These are phyloP conservation scores for Sclerotinia sclerotiorum DNA, from an alignment of 2,329 filamentous ascomycete species.

Conservation along the genomic window DNA sequence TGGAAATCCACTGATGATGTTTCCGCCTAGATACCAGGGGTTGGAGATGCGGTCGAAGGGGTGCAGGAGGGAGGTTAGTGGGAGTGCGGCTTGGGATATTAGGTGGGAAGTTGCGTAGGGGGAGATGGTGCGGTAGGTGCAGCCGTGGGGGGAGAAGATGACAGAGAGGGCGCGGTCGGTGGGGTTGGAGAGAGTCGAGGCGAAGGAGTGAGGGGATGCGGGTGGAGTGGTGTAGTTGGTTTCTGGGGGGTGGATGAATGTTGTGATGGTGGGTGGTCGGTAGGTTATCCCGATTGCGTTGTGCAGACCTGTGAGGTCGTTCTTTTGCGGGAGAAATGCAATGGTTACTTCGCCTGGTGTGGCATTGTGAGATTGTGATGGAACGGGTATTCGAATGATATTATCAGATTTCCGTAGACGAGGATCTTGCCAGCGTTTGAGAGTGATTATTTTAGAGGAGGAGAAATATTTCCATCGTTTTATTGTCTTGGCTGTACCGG, in stretches of 20 bases:
- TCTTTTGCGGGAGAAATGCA: slow-evolving; percentile 61
- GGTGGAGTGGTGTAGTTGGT: slow-evolving; percentile 30
- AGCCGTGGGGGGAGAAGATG: slow-evolving; percentile 65
- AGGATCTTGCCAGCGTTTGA: slow-evolving; percentile 50
- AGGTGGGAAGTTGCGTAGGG: slow-evolving; percentile 59
- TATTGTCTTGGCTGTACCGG: slow-evolving; percentile 63
- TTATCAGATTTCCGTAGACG: slow-evolving; percentile 34
- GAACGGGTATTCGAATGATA: slow-evolving; percentile 50
- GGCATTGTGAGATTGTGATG: slow-evolving; percentile 52
- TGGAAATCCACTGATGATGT: slow-evolving; percentile 56
- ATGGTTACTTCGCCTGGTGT: slow-evolving; percentile 67
- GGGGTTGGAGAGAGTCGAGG: slow-evolving; percentile 38
- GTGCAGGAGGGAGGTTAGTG: slow-evolving; percentile 63
- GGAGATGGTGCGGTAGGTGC: slow-evolving; percentile 53
- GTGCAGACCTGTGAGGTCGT: slow-evolving; percentile 61
- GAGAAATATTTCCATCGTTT: slow-evolving; percentile 68
- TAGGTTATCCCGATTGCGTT: slow-evolving; percentile 73
- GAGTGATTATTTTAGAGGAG: slow-evolving; percentile 46
- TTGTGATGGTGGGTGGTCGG: slow-evolving; percentile 45
- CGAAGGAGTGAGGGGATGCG: slow-evolving; percentile 30
- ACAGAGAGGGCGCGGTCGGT: slow-evolving; percentile 54
- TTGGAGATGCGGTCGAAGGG: slow-evolving; percentile 60
- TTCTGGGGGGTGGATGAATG: not conserved
- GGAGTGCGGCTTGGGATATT: slow-evolving; percentile 55
- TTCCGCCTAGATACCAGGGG: slow-evolving; percentile 62